Evolutionary conservation across 2,329 filamentous ascomycete species (phyloP).

Genomic region (Monilinia aucupariae): DNA sequence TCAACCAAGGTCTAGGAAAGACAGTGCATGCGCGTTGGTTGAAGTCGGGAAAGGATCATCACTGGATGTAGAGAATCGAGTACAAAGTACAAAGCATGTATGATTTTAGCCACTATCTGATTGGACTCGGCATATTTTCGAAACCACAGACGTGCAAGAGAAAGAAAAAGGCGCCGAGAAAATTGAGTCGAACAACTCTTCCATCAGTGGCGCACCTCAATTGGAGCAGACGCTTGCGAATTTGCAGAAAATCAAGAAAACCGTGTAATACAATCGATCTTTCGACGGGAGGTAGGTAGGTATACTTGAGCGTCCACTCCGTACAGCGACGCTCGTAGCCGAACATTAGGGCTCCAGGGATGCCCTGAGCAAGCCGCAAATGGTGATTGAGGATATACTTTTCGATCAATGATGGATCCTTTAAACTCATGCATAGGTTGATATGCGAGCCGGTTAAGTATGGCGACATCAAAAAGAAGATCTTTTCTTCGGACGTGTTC

Average conservation of each 20-base stretch:
- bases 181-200: not conserved
- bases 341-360: not conserved
- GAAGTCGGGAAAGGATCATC: conserved; percentile 6
- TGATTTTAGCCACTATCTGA: not conserved
- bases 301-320: no score
- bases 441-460: conserved; percentile 12
- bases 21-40: not conserved
- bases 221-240: not conserved
- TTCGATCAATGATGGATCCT: conserved; percentile 11
- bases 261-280: not conserved
- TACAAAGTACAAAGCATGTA: no score
- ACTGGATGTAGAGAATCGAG: not conserved
- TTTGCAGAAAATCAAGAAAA: not conserved
- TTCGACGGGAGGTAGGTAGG: no score
- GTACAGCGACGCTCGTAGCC: no score
- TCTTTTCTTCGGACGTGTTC: not conserved
- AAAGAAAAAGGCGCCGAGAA: not conserved
- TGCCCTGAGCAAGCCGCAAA: conserved; percentile 13
- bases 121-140: not conserved
- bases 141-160: not conserved
- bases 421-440: not conserved
- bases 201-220: not conserved
- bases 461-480: conserved; percentile 1
- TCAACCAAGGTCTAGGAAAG: not conserved
- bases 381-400: not conserved